Base-by-base conservation (phyloP, 768 basidiomycete genomes). In the Boletus rufocinnamomeus region DNA sequence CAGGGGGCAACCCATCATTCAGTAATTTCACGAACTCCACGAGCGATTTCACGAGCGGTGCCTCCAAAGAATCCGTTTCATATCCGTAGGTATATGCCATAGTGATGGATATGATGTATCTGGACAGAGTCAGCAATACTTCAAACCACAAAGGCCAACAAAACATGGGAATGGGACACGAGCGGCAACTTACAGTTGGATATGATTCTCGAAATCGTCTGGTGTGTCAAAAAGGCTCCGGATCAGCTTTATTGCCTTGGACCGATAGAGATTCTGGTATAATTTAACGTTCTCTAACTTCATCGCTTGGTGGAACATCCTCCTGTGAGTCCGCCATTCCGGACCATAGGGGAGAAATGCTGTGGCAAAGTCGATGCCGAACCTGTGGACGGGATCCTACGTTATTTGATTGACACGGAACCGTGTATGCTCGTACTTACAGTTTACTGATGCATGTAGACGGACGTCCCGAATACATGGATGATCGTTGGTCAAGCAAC, bases 51-150 rank as follows among this genome's bases (percentile, higher is more conserved):
- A 71, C 68, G 17, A 72, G 56, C 2, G 68, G 70, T 8, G 60
- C 66, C 10, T 74, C 61, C 59, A 71, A 48, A 5, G 70, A 70
- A 44, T 63, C 49, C 17, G 41, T 61, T 50, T 73, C 63, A 13
- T 71, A 72, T 37, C 70, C 70, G 46, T 71, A 73, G 2, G 72
- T 73, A 46, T 64, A 59, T 4, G 58, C 56, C 72, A 71, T 73
- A 2, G 70, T 73, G 37, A 73, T 68, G 23, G 72, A 73, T 37
- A 69, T 53, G 38, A 73, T 66, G 21, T 73, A 72, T 35, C 72
- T 73, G 21, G 3, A 34, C 7, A 38, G 41, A 16, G 21, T 60
- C 54, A 52, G 41, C 35, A 28, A 32, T 27, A 17, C 28, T 28
- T 41, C 19, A 13, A 17, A 44, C 50, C 28, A 30, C 40, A 14